Evolutionary conservation across 495 filamentous ascomycete genomes (phyloP), one percentile per base, ranked within the genome.

Genomic region (Penicillium verhagenii): DNA sequence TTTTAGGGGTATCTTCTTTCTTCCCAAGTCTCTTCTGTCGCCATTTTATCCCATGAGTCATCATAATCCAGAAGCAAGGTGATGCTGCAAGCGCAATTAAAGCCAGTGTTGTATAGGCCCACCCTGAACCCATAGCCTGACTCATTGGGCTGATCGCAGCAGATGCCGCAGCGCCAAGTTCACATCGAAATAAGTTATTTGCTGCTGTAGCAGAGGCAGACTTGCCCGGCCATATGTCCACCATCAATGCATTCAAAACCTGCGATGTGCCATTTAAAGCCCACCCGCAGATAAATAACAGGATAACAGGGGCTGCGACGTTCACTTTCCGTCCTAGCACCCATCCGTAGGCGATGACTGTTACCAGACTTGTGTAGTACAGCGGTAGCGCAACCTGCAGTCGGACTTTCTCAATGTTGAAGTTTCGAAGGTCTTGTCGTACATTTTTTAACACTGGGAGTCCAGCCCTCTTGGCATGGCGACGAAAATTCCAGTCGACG

Each of bases 181-280:
- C 56, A 59, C 85, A 89, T 9, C 86, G 64, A 5, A 82, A 76
- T 6, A 90, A 63, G 59, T 90, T 89, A 52, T 83, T 85, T 1
- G 84, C 84, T 2, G 87, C 86, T 1, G 84, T 82, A 0, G 84
- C 85, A 0, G 84, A 79, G 0, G 79, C 81, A 0, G 85, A 79
- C 13, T 61, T 73, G 0, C 71, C 72, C 0, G 80, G 80, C 56
- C 82, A 83, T 4, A 88, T 68, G 58, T 90, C 86, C 3, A 89
- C 75, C 45, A 89, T 71, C 48, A 90, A 66, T 0, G 80, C 78
- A 54, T 67, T 69, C 11, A 73, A 38, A 13, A 67, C 53, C 28
- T 76, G 71, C 7, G 64, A 68, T 0, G 64, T 65, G 7, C 66
- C 70, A 18, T 61, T 70, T 7, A 73, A 33, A 6, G 60, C 37